Evolutionary conservation across 163 green algal genomes (phyloP), one percentile per base, ranked within the genome.

Genomic region (Chlorella variabilis): DNA sequence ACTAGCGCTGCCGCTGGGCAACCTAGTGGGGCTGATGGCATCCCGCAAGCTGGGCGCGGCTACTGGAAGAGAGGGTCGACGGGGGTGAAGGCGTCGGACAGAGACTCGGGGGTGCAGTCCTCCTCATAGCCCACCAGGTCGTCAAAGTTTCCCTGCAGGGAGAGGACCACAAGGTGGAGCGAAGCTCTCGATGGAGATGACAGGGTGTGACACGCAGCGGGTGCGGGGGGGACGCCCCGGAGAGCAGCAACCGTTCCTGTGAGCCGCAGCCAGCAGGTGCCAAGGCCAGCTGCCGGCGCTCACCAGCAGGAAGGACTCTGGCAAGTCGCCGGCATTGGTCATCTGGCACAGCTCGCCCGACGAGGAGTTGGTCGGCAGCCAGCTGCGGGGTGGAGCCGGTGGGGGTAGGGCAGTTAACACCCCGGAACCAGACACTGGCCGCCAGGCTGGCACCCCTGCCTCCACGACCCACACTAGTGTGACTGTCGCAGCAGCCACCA

Each of bases 71-170:
- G 51, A n/a, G 51, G 51, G 9, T 8, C 20, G 20, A 39, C 59
- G 7, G 59, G 7, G 5, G 59, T 13, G 59, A 9, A 27, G 59
- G 27, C 8, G n/a, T 78, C 71, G 4, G 34, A 23, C 51, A 78
- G 34, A 11, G 21, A 38, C 21, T 36, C 71, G 7, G 71, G 71
- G 17, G 29, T 56, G 51, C 71, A 78, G 25, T 69, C 51, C 34
- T 78, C 71, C 51, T 78, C 71, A 38, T 78, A 78, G 0, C 71
- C 71, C 34, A 78, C 71, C 21, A 78, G 27, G 33, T 78, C 71
- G 25, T 67, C 33, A 38, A 78, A 78, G 71, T 78, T 33, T 11
- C 71, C 71, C 71, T 78, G 71, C 71, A 38, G 11, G n/a, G 3
- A 34, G 31, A 34, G 41, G 41, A 8, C 33, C 34, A 1, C 6